phyloP scores from a whole-genome alignment of 768 basidiomycete genomes.

The Daedaleopsis nitida region DNA sequence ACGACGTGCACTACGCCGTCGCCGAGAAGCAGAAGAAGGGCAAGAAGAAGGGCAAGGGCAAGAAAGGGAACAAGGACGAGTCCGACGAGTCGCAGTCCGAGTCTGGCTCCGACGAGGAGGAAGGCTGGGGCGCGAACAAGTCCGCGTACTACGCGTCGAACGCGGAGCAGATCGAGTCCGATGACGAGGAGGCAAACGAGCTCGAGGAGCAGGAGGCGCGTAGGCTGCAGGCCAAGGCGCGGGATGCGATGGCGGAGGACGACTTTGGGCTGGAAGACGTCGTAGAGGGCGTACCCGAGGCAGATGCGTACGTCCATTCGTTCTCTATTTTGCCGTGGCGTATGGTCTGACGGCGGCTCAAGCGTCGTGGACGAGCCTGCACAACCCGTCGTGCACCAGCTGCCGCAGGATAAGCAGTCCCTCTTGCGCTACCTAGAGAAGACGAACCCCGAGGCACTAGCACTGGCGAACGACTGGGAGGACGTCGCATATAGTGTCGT shows the following conservation, averaged over 20 bases:
- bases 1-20: constrained; percentile 23
- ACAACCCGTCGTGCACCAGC: constrained; percentile 33
- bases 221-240: constrained; percentile 73
- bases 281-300: constrained; percentile 38
- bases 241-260: constrained; percentile 69
- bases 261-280: constrained; percentile 84
- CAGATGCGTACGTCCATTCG: constrained; percentile 30
- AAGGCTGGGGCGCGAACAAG: constrained; percentile 82
- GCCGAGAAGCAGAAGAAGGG: constrained; percentile 22
- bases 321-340: not conserved
- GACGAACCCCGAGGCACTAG: constrained; percentile 75
- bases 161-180: constrained; percentile 76
- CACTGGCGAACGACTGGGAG: constrained; percentile 83
- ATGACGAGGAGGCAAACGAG: constrained; percentile 87
- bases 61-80: constrained; percentile 1
- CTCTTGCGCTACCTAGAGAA: constrained; percentile 72
- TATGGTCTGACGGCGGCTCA: constrained; percentile 10
- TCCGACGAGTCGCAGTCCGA: constrained; percentile 15
- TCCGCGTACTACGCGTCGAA: constrained; percentile 87
- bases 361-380: constrained; percentile 40
- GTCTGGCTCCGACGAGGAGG: constrained; percentile 47
- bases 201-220: constrained; percentile 87
- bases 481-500: constrained; percentile 60
- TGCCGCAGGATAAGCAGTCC: constrained; percentile 59
- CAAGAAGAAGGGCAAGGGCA: constrained; percentile 23